Evolutionary conservation across 495 filamentous ascomycete species (phyloP), one percentile per base, ranked within the genome.

Genomic region (Penicillium egyptiacum): DNA sequence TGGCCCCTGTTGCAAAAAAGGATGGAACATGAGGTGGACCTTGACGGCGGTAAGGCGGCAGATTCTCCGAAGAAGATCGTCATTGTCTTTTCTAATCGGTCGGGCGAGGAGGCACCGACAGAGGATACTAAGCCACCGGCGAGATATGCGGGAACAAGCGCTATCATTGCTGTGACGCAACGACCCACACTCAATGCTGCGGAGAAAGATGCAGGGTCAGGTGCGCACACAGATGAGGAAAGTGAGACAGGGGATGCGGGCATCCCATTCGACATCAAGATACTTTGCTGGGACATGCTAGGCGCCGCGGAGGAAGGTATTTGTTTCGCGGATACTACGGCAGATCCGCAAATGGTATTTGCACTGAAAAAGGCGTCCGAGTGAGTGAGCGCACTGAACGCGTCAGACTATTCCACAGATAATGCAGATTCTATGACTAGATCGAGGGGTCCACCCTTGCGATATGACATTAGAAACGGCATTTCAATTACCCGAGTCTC

Each of bases 131-230:
- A 68, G 49, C 60, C 70, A 51, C 64, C 65, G 20, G 74, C 67
- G 40, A 56, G 70, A 33, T 98, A 96, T 77, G 90, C 92, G 30
- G 94, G 94, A 4, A 96, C 88, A 10, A 96, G 89, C 61, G 80
- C 86, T 33, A 85, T 98, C 16, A 72, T 97, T 57, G 87, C 88
- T 22, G 80, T 97, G 60, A 81, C 83, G 53, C 77, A 79, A 47
- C 72, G 52, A 41, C 42, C 54, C 50, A 41, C 50, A 22, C 7
- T 4, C 11, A 50, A 42, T 46, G 3, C 42, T 42, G 54, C 2
- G 30, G 44, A 25, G 16, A 37, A 44, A 11, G 82, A 75, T 62
- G 80, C 53, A 22, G 48, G 22, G 56, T 67, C 56, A 44, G 64
- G 57, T 48, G 52, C 53, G 31, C 55, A 59, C 19, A 49, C 16